Base-by-base conservation (phyloP, 768 basidiomycete species). In the Leccinellum rugosiceps region DNA sequence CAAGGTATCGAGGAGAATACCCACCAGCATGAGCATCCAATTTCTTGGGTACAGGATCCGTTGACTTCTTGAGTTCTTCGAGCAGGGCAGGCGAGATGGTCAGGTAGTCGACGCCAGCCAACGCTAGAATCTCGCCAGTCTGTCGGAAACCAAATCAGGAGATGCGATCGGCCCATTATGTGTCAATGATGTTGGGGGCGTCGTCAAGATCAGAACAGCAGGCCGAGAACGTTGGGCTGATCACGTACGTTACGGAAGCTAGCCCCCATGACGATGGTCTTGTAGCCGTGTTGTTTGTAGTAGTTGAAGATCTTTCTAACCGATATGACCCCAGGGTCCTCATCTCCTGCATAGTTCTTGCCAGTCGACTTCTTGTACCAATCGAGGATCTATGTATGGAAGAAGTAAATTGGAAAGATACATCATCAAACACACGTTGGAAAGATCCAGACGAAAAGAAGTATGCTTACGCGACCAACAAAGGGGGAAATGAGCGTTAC, bases 221-320 rank as follows among this genome's bases (percentile, higher is more conserved):
- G 28, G 43, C 15, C 55, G 26, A 31, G 23, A 53, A 15, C 21
- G 28, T 43, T 30, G 38, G 13, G 23, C 34, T 11, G 49, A 52
- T 17, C 3, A 78, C 89, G 57, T 65, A 94, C 88, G 81, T 98
- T 98, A 72, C 97, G 91, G 94, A 99, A 98, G 31, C 94, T 96
- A 58, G 97, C 97, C 72, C 96, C 97, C 97, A 98, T 98, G 74
- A 98, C 96, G 76, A 99, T 98, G 66, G 97, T 99, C 69, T 94
- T 92, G 85, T 99, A 98, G 58, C 84, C 83, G 77, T 98, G 85
- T 73, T 97, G 94, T 83, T 98, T 98, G 86, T 99, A 99, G 77
- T 94, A 98, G 82, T 96, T 92, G 86, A 88, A 99, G 80, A 99
- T 99, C 77, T 83, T 90, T 80, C 92, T 88, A 61, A 99, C 97